Percentiles rank a stretch among this genome's conserved stretches.
These are phyloP conservation scores for Trifolium fragiferum DNA, from an alignment of 306 rosid genomes.

Conservation along the genomic window DNA sequence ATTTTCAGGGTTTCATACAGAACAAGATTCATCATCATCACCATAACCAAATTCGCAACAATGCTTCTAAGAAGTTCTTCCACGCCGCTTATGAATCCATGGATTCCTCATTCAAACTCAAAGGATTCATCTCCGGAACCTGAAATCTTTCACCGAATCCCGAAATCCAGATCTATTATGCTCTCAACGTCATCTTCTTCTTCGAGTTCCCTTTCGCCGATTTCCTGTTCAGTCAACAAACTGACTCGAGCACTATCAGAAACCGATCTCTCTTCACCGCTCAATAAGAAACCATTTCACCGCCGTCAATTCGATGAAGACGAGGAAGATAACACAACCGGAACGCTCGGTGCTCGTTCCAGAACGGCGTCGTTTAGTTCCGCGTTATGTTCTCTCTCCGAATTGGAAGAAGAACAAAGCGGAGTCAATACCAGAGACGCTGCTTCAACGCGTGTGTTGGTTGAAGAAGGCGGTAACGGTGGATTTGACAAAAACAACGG, in stretches of 20 bases:
- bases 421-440: slow-evolving; percentile 38
- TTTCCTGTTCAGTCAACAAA: slow-evolving; percentile 38
- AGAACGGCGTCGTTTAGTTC: slow-evolving; percentile 53
- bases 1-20: slow-evolving; percentile 8
- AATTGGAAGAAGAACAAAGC: slow-evolving; percentile 44
- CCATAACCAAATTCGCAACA: not conserved
- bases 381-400: slow-evolving; percentile 53
- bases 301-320: slow-evolving; percentile 42
- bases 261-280: slow-evolving; percentile 51
- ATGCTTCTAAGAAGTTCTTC: slow-evolving; percentile 70
- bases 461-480: slow-evolving; percentile 61
- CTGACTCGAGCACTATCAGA: slow-evolving; percentile 57
- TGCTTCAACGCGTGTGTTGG: slow-evolving; percentile 39
- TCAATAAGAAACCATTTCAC: slow-evolving; percentile 42
- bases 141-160: slow-evolving; percentile 48
- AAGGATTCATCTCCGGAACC: slow-evolving; percentile 50
- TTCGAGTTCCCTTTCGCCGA: slow-evolving; percentile 37
- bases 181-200: slow-evolving; percentile 53
- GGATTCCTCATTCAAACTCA: slow-evolving; percentile 42
- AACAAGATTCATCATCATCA: slow-evolving; percentile 9
- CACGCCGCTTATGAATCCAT: slow-evolving; percentile 59
- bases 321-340: slow-evolving; percentile 28
- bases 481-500: slow-evolving; percentile 62
- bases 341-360: slow-evolving; percentile 32
- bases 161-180: slow-evolving; percentile 46